A percentile compares a stretch with the other conserved stretches of the same genome.
phyloP scores from a whole-genome alignment of 2,329 filamentous ascomycete genomes.

The Botrytis medusae region DNA sequence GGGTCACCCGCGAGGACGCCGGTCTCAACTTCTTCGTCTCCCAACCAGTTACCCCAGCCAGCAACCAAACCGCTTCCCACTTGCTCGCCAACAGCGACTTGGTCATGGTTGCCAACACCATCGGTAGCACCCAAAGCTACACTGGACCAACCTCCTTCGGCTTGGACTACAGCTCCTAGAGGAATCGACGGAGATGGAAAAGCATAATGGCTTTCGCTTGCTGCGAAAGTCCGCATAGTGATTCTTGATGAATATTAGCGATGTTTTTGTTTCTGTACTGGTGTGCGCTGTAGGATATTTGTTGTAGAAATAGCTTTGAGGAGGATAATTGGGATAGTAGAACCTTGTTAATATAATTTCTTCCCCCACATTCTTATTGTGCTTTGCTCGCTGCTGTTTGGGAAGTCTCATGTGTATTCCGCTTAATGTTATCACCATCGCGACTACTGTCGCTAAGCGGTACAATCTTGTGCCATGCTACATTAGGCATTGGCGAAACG shows the following conservation, averaged over 20 bases:
- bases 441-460: not conserved
- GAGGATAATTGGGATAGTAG: not conserved
- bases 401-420: not conserved
- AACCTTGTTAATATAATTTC: not conserved
- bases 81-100: not conserved
- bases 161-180: not conserved
- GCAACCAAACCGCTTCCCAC: not conserved
- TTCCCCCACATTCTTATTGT: not conserved
- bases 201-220: not conserved
- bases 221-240: not conserved
- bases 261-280: not conserved
- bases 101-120: rapidly evolving
- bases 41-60: not conserved
- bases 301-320: not conserved
- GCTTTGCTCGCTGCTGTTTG: not conserved
- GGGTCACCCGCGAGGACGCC: not conserved
- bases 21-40: not conserved
- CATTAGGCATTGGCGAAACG: too few relatives aligned
- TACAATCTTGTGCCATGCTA: not conserved
- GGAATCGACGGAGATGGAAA: not conserved
- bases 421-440: not conserved
- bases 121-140: not conserved
- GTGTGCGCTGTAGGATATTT: not conserved
- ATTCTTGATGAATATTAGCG: not conserved
- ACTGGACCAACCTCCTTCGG: not conserved